Evolutionary conservation across 176 grass and related monocot genomes (phyloP).

Genomic region (Cenchrus purpureus): DNA sequence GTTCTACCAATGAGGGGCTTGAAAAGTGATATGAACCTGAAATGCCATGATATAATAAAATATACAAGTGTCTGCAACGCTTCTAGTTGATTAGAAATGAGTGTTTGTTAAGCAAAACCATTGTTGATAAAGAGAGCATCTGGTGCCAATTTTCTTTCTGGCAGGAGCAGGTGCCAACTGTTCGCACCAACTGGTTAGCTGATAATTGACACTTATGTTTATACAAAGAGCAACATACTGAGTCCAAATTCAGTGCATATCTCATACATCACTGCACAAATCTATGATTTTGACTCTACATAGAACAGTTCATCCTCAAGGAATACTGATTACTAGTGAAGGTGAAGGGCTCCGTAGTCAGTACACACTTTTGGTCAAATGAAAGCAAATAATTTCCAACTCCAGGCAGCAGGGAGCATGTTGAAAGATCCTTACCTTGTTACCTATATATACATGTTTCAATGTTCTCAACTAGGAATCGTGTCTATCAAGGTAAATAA

Average conservation of each 20-base stretch:
- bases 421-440: not conserved
- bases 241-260: not conserved
- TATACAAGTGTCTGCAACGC: not conserved
- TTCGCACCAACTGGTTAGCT: constrained; percentile 16
- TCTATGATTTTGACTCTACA: not conserved
- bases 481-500: no score
- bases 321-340: not conserved
- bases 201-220: not conserved
- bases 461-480: not conserved
- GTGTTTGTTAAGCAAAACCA: constrained; percentile 32
- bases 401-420: not conserved
- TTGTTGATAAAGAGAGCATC: constrained; percentile 25
- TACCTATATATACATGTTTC: not conserved
- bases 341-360: not conserved
- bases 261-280: not conserved
- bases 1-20: not conserved
- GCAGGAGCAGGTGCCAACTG: constrained; percentile 17
- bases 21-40: constrained; percentile 4
- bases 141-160: not conserved
- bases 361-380: not conserved
- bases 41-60: constrained; percentile 1
- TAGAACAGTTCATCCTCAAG: not conserved
- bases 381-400: not conserved
- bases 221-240: not conserved
- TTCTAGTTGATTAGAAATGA: constrained; percentile 22